These are phyloP conservation scores for Phytopythium cucurbitacearum DNA, from an alignment of 352 stramenopile genomes.

Conservation along the genomic window DNA sequence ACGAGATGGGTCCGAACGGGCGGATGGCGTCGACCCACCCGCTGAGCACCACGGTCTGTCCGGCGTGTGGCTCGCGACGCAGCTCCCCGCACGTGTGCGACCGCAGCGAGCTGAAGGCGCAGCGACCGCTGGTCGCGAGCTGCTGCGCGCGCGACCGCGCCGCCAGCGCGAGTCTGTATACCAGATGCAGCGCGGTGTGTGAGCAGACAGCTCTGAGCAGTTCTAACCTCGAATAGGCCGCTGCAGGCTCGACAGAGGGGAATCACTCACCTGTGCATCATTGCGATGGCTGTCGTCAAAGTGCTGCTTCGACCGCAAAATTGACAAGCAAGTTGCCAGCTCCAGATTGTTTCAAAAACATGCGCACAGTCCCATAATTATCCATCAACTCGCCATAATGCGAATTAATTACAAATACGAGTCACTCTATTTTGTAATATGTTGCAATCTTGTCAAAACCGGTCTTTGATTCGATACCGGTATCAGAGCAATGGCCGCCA, in stretches of 20 bases:
- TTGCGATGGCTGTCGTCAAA: too few relatives aligned
- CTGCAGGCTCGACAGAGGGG: not conserved
- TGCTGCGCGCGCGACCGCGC: slow-evolving; percentile 5
- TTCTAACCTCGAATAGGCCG: not conserved
- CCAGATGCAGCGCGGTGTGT: not conserved
- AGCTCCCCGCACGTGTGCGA: slow-evolving; percentile 78
- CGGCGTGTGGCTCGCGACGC: slow-evolving; percentile 31
- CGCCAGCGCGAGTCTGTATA: slow-evolving; percentile 14
- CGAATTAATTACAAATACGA: too few relatives aligned
- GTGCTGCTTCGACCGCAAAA: not conserved
- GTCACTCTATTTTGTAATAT: too few relatives aligned
- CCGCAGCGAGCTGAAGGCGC: slow-evolving; percentile 43
- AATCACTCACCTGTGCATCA: too few relatives aligned
- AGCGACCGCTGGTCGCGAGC: slow-evolving; percentile 2
- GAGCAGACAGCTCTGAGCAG: too few relatives aligned
- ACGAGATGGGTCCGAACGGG: slow-evolving; percentile 72
- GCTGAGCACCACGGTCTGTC: slow-evolving; percentile 60
- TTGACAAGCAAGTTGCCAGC: not conserved
- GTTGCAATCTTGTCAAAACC: too few relatives aligned
- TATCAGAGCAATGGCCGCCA: not conserved
- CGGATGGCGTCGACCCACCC: slow-evolving; percentile 81
- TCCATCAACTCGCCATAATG: too few relatives aligned
- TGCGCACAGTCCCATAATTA: too few relatives aligned
- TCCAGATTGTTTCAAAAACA: too few relatives aligned
- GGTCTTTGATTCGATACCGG: not conserved